These are phyloP conservation scores for Clausena lansium DNA, from an alignment of 345 rosid genomes.

Conservation along the genomic window DNA sequence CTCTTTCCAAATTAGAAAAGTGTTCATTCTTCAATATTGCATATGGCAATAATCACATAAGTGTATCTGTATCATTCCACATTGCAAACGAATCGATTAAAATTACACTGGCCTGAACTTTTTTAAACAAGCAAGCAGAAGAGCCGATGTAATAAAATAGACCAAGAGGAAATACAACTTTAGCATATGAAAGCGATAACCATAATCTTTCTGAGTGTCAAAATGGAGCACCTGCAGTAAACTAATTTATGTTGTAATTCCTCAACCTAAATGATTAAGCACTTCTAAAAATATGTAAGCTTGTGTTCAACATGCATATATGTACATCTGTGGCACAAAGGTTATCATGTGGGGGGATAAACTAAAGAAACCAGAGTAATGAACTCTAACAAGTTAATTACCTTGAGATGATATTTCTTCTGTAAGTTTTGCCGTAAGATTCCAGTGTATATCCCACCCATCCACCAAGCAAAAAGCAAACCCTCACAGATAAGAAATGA, in stretches of 20 bases:
- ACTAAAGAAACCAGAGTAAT: background rate
- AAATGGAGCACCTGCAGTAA: background rate
- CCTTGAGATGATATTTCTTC: conserved; percentile 91
- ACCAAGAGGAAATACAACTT: background rate
- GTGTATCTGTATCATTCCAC: background rate
- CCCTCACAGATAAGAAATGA: conserved; percentile 87
- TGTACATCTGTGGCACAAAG: background rate
- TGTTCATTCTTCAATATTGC: background rate
- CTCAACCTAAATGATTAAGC: background rate
- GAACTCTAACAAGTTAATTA: conserved; percentile 21
- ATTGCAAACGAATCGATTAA: background rate
- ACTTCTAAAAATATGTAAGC: background rate
- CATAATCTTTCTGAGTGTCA: background rate
- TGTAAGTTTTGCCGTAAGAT: conserved; percentile 74
- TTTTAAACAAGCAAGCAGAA: background rate
- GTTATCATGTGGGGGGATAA: background rate
- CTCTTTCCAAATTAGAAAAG: background rate
- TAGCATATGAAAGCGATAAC: background rate
- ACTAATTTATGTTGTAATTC: background rate
- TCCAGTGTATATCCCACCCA: conserved; percentile 97
- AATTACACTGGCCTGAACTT: background rate
- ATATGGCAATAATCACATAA: background rate
- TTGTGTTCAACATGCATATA: background rate
- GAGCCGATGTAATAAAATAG: background rate
- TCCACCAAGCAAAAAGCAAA: conserved; percentile 94